Percentiles rank a stretch among this genome's conserved stretches.
These are phyloP conservation scores for Pisolithus sp. DNA, from an alignment of 768 basidiomycete species.

Conservation along the genomic window DNA sequence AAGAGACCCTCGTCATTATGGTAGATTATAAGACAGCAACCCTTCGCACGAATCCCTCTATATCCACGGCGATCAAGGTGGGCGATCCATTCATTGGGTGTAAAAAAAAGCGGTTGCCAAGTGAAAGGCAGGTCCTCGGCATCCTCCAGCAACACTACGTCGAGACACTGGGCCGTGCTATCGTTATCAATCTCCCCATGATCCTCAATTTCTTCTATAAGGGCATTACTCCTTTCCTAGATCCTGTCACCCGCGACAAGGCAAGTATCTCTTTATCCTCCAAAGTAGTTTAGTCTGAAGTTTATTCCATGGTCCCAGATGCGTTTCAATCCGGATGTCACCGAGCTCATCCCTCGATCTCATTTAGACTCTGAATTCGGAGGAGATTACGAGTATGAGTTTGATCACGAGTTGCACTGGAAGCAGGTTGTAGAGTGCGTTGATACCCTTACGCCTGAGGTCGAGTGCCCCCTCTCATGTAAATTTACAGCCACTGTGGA, in stretches of 20 bases:
- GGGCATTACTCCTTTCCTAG: slow-evolving; percentile 79
- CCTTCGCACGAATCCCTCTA: slow-evolving; percentile 76
- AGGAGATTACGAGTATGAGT: slow-evolving; percentile 67
- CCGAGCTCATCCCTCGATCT: slow-evolving; percentile 63
- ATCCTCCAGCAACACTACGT: slow-evolving; percentile 88
- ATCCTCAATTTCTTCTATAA: slow-evolving; percentile 75
- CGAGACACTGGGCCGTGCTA: slow-evolving; percentile 78
- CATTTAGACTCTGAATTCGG: slow-evolving; percentile 85
- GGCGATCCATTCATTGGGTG: neutral
- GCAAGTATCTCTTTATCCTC: slow-evolving; percentile 24
- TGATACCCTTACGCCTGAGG: neutral
- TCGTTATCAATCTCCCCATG: slow-evolving; percentile 75
- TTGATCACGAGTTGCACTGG: slow-evolving; percentile 74
- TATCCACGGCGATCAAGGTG: slow-evolving; percentile 71
- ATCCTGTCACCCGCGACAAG: slow-evolving; percentile 86
- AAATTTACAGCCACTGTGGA: slow-evolving; percentile 41
- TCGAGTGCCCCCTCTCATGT: neutral
- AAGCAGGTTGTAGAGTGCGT: slow-evolving; percentile 64
- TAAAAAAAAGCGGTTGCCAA: neutral
- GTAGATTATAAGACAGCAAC: slow-evolving; percentile 85
- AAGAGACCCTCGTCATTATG: slow-evolving; percentile 76
- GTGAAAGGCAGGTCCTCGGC: slow-evolving; percentile 46
- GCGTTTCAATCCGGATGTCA: slow-evolving; percentile 81
- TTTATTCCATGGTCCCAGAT: slow-evolving; percentile 40
- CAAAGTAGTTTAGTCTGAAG: neutral